phyloP scores from a whole-genome alignment of 2,329 filamentous ascomycete species.

The Talaromyces sp. region DNA sequence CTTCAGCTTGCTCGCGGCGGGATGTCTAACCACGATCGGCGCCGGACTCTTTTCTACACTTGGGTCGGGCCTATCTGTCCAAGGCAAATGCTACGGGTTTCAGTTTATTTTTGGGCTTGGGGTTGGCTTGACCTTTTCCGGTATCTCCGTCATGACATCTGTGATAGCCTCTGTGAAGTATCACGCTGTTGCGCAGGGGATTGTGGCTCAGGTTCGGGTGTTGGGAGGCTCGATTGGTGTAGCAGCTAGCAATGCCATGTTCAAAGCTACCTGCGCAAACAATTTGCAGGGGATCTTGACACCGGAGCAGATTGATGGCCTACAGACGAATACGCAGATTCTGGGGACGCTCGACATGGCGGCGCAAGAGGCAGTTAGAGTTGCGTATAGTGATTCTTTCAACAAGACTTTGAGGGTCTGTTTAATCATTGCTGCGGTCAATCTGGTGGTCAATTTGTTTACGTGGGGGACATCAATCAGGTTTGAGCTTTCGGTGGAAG shows the following conservation, averaged over 20 bases:
- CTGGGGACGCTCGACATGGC: not conserved
- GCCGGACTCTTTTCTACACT: not conserved
- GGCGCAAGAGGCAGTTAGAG: not conserved
- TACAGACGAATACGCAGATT: not conserved
- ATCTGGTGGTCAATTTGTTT: not conserved
- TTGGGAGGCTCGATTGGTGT: conserved; percentile 8
- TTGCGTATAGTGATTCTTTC: conserved; percentile 3
- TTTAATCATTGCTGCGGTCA: conserved; percentile 1
- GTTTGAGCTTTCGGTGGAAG: not conserved
- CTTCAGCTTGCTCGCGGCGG: not conserved
- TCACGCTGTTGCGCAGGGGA: conserved; percentile 5
- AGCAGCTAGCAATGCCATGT: conserved; percentile 4
- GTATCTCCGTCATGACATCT: not conserved
- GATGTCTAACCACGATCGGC: not conserved
- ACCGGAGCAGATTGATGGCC: not conserved
- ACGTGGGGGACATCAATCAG: not conserved
- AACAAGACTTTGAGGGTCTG: not conserved
- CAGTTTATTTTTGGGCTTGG: not conserved
- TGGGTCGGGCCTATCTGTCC: not conserved
- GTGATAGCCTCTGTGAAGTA: not conserved
- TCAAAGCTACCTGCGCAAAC: not conserved
- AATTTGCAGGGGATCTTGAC: not conserved
- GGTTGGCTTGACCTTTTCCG: conserved; percentile 1
- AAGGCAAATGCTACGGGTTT: conserved; percentile 4
- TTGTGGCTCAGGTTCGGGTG: not conserved